Conservation (phyloP, 2,329 filamentous ascomycete species). For the Paecilomyces formosus region DNA sequence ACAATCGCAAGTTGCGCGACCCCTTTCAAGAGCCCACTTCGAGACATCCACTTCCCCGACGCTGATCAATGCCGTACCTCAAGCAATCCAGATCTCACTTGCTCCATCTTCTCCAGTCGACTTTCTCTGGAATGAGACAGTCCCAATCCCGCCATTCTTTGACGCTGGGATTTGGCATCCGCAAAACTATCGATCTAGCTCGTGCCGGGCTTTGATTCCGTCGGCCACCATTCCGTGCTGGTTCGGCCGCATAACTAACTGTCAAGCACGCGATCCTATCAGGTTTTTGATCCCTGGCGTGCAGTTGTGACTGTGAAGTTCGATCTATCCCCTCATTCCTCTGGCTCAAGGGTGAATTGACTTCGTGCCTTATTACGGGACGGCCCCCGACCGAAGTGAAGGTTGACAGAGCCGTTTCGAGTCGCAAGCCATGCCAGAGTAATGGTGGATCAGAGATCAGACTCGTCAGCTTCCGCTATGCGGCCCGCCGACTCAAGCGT, state of each 20-base stretch:
- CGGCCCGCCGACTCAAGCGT: conserved; percentile 18
- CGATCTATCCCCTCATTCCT: not conserved
- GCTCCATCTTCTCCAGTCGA: not conserved
- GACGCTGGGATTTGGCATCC: not conserved
- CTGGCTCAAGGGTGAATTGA: not conserved
- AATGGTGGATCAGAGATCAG: conserved; percentile 24
- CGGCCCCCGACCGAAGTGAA: not conserved
- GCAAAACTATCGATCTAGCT: not conserved
- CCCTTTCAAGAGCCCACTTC: not conserved
- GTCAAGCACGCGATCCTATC: not conserved
- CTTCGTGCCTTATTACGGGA: not conserved
- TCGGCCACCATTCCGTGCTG: not conserved
- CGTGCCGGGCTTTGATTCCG: not conserved
- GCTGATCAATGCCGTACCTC: not conserved
- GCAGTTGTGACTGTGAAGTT: not conserved
- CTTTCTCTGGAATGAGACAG: not conserved
- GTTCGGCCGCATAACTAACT: not conserved
- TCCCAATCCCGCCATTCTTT: not conserved
- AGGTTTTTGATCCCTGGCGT: not conserved
- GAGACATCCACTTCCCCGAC: not conserved
- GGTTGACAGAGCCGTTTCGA: conserved; percentile 2
- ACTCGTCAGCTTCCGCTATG: conserved; percentile 19
- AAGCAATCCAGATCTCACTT: not conserved
- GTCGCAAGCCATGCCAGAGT: conserved; percentile 27
- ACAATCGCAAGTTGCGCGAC: not conserved